Conservation (phyloP, 352 stramenopile species). For the Globisporangium lucens region DNA sequence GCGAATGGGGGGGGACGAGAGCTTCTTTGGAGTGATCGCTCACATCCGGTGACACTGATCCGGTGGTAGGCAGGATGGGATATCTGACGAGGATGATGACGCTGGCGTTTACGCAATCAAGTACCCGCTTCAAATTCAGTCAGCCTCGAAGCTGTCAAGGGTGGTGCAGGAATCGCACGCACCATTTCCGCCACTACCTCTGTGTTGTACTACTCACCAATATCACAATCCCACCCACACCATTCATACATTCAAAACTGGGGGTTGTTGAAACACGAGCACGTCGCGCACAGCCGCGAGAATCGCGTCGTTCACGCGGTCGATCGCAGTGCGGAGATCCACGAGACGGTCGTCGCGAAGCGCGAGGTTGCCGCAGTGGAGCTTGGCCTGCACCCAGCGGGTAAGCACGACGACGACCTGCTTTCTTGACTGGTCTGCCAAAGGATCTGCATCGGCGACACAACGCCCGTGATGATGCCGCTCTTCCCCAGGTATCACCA, state of each 20-base stretch:
- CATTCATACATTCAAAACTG: background rate
- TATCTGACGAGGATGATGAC: background rate
- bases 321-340: background rate
- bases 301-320: background rate
- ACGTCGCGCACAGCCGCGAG: background rate
- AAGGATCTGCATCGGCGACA: background rate
- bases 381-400: slow-evolving; percentile 28
- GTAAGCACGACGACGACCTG: slow-evolving; percentile 27
- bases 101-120: background rate
- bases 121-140: too few species aligned
- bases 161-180: too few species aligned
- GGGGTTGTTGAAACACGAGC: background rate
- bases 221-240: too few species aligned
- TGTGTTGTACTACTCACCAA: too few species aligned
- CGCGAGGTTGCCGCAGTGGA: slow-evolving; percentile 13
- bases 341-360: background rate
- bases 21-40: too few species aligned
- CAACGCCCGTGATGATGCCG: background rate
- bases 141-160: too few species aligned
- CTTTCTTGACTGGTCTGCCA: background rate
- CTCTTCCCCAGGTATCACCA: background rate
- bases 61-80: too few species aligned
- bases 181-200: background rate
- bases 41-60: too few species aligned
- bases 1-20: too few species aligned